Evolutionary conservation across 2,329 filamentous ascomycete genomes (phyloP).

Genomic region (Colletotrichum musae): DNA sequence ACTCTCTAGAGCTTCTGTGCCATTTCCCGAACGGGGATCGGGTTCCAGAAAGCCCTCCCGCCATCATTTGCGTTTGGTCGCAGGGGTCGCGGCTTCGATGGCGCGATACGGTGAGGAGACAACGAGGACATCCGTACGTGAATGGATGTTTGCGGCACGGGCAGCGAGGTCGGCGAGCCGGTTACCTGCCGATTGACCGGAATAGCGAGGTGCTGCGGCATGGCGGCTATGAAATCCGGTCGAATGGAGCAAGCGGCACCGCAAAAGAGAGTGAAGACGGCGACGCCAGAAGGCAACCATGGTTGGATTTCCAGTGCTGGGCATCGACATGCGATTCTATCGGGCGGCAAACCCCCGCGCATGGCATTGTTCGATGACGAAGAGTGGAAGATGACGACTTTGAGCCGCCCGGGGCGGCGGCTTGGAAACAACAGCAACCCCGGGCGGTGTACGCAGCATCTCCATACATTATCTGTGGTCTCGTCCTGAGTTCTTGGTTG

Average conservation of each 20-base stretch:
- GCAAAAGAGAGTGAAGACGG: conserved; percentile 5
- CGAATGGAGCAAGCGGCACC: neutral
- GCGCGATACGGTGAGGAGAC: conserved; percentile 30
- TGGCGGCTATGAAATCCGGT: neutral
- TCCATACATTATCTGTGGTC: conserved; percentile 15
- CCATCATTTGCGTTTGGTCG: conserved; percentile 1
- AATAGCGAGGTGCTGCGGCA: neutral
- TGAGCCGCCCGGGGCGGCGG: conserved; percentile 6
- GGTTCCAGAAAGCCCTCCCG: conserved; percentile 6
- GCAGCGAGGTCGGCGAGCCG: conserved; percentile 15
- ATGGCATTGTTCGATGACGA: conserved; percentile 25
- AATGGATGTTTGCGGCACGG: conserved; percentile 19
- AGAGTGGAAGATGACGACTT: conserved; percentile 20
- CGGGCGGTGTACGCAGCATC: neutral
- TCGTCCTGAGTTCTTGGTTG: conserved; percentile 27
- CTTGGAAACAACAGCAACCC: conserved; percentile 21
- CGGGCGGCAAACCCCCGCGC: conserved; percentile 9
- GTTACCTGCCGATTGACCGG: conserved; percentile 21
- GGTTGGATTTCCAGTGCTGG: conserved; percentile 20
- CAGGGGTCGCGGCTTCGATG: conserved; percentile 26
- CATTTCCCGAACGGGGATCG: conserved; percentile 38
- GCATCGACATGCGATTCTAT: conserved; percentile 24
- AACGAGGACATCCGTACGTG: conserved; percentile 26
- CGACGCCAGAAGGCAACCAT: conserved; percentile 8
- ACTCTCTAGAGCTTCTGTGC: conserved; percentile 38